Evolutionary conservation across 805 yeast species (phyloP).

Genomic region (Wickerhamiella parazyma): DNA sequence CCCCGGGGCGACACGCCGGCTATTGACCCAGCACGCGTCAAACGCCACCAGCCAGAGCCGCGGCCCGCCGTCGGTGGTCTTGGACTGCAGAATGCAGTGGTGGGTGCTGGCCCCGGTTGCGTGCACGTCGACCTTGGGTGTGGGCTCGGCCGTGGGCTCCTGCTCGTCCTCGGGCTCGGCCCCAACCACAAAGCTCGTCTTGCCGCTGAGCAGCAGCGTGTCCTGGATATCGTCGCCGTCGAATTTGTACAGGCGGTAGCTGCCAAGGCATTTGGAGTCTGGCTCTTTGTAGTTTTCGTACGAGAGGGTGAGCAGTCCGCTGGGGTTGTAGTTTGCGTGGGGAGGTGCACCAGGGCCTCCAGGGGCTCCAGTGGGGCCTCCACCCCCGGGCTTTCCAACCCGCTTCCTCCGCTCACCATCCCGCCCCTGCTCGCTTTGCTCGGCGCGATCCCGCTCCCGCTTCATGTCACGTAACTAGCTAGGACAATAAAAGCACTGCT

Average conservation of each 20-base stretch:
- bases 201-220: slow-evolving; percentile 5
- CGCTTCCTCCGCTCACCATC: no score
- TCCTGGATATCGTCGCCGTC: slow-evolving; percentile 11
- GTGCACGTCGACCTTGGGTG: background rate
- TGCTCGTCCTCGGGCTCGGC: background rate
- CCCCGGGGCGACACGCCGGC: slow-evolving; percentile 27
- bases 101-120: slow-evolving; percentile 18
- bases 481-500: slow-evolving; percentile 22
- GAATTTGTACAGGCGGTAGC: slow-evolving; percentile 10
- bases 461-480: background rate
- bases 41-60: slow-evolving; percentile 32
- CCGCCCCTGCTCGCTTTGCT: no score
- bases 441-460: background rate
- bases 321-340: background rate
- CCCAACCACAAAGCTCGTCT: slow-evolving; percentile 8
- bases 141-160: slow-evolving; percentile 8
- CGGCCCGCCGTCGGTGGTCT: slow-evolving; percentile 8
- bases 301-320: background rate
- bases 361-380: no score
- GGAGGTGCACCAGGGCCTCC: no score
- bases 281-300: slow-evolving; percentile 1
- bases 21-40: slow-evolving; percentile 32
- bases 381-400: no score
- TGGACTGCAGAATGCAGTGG: slow-evolving; percentile 35
- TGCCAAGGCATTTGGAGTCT: background rate